Evolutionary conservation across 139 green algal species (phyloP).

Genomic region (Chlamydomonas sp.): DNA sequence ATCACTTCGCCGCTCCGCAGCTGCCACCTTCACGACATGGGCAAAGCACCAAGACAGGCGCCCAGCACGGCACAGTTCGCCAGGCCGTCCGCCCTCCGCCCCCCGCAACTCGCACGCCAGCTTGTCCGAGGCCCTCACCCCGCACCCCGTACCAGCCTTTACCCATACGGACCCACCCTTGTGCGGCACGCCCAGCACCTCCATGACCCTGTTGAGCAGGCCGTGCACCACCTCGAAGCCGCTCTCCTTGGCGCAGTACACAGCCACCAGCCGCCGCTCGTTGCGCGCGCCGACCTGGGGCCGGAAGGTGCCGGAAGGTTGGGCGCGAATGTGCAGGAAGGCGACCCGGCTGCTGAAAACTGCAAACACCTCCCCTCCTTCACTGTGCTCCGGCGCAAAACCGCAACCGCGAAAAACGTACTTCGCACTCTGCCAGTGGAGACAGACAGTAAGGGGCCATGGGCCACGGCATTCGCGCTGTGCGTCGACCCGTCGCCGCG

Average conservation of each 20-base stretch:
- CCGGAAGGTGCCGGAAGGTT: neutral
- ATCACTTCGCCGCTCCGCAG: too few species aligned
- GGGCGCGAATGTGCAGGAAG: neutral
- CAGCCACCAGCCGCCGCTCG: conserved; percentile 86
- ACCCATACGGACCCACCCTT: neutral
- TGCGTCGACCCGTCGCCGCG: too few species aligned
- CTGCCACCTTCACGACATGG: too few species aligned
- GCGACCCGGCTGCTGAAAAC: neutral
- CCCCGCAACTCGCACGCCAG: neutral
- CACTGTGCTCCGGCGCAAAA: neutral
- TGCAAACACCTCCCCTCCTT: neutral
- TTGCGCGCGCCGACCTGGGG: conserved; percentile 88
- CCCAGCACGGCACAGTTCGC: too few species aligned
- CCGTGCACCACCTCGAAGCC: conserved; percentile 96
- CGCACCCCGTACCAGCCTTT: neutral
- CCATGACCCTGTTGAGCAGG: conserved; percentile 97
- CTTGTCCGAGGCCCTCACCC: too few species aligned
- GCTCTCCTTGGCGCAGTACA: conserved; percentile 80
- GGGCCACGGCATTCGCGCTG: too few species aligned
- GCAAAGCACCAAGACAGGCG: too few species aligned
- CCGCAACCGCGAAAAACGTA: too few species aligned
- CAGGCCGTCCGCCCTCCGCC: too few species aligned
- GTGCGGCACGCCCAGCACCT: conserved; percentile 84
- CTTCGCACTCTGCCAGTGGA: too few species aligned
- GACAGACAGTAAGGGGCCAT: too few species aligned